These are phyloP conservation scores for Beverwykella pulmonaria DNA, from an alignment of 495 filamentous ascomycete species.

Conservation along the genomic window DNA sequence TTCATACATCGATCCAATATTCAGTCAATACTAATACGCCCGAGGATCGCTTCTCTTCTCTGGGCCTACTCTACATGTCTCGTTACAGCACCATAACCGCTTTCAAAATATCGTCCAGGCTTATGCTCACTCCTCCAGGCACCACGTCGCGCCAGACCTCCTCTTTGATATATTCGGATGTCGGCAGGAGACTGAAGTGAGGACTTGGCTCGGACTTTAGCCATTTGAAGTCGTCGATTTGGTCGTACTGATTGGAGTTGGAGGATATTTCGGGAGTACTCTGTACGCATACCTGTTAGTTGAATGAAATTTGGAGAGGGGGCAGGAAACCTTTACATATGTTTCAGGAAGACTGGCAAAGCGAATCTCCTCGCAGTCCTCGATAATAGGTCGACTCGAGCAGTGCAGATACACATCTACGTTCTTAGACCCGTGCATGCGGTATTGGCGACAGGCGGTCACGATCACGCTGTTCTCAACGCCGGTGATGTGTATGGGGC, in stretches of 20 bases:
- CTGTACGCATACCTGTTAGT: background rate
- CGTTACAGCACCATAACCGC: constrained; percentile 41
- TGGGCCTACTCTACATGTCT: too few species aligned
- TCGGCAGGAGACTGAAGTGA: constrained; percentile 76
- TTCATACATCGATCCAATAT: too few species aligned
- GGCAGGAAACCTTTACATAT: constrained; percentile 63
- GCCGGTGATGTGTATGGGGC: constrained; percentile 78
- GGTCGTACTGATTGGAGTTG: constrained; percentile 71
- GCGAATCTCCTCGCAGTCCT: constrained; percentile 75
- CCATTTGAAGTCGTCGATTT: constrained; percentile 98
- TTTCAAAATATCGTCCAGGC: constrained; percentile 68
- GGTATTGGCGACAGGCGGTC: constrained; percentile 72
- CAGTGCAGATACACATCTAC: constrained; percentile 83
- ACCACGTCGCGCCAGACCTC: constrained; percentile 73
- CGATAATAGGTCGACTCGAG: constrained; percentile 85
- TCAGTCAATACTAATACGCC: too few species aligned
- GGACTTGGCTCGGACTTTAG: constrained; percentile 82
- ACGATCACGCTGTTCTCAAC: constrained; percentile 75
- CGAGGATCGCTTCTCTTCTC: too few species aligned
- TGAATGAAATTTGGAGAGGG: too few species aligned
- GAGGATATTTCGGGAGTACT: constrained; percentile 33
- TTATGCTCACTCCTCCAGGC: constrained; percentile 62
- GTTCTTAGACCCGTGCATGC: constrained; percentile 82
- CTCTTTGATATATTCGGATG: constrained; percentile 61
- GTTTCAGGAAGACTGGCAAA: constrained; percentile 73